Conservation (phyloP, 116 monocot species). For the Iris pallida region DNA sequence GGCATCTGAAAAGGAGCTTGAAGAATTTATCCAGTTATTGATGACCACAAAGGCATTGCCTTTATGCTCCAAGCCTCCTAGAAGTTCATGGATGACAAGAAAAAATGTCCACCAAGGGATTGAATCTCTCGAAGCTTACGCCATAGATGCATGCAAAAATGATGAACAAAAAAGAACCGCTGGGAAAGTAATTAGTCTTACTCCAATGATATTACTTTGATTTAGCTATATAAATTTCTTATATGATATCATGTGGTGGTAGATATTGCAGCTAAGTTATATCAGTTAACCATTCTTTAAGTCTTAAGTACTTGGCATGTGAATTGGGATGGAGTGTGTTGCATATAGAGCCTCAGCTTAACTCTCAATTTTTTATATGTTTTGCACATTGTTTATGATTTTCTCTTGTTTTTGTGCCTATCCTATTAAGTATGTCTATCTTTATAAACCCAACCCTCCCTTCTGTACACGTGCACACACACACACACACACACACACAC, state of each 20-base stretch:
- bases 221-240: neutral
- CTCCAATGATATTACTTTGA: neutral
- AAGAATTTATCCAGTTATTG: conserved; percentile 72
- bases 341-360: too few species aligned
- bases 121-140: conserved; percentile 77
- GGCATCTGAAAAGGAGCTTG: conserved; percentile 67
- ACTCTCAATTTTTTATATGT: too few species aligned
- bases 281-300: too few species aligned
- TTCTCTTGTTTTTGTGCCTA: too few species aligned
- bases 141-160: conserved; percentile 59
- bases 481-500: too few species aligned
- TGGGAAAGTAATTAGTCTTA: conserved; percentile 52
- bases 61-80: conserved; percentile 50
- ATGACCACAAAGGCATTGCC: conserved; percentile 58
- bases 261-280: neutral
- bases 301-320: too few species aligned
- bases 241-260: neutral
- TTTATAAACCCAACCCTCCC: too few species aligned
- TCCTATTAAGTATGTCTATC: too few species aligned
- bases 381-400: too few species aligned
- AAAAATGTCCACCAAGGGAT: conserved; percentile 49
- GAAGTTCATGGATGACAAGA: conserved; percentile 62
- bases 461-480: too few species aligned
- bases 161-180: conserved; percentile 78
- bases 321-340: too few species aligned